A percentile compares a stretch with the other conserved stretches of the same genome.
Evolutionary conservation across 805 yeast species (phyloP).

Genomic region (Wickerhamomyces mucosus): DNA sequence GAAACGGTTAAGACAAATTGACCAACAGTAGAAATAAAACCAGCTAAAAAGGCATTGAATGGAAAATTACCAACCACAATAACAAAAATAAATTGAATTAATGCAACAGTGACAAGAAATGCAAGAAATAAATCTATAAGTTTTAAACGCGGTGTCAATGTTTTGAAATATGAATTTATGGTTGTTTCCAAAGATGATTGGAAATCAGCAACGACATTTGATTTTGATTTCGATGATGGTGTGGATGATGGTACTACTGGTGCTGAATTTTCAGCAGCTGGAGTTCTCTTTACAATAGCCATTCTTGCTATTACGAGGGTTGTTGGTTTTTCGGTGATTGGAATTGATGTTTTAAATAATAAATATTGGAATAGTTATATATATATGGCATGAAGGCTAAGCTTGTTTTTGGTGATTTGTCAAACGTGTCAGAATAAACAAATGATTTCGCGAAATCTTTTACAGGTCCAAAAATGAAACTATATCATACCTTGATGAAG

Average conservation of each 20-base stretch:
- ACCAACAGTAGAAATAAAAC: constrained; percentile 86
- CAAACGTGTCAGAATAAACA: too few species aligned
- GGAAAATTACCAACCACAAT: constrained; percentile 82
- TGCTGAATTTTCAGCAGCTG: neutral
- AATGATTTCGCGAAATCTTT: too few species aligned
- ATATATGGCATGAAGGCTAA: too few species aligned
- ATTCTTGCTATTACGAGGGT: too few species aligned
- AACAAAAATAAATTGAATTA: constrained; percentile 71
- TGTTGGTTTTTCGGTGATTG: too few species aligned
- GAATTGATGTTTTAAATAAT: too few species aligned
- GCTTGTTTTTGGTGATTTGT: too few species aligned
- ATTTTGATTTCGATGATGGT: constrained; percentile 2
- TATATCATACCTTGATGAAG: too few species aligned
- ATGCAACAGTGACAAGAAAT: constrained; percentile 67
- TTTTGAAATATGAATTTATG: constrained; percentile 23
- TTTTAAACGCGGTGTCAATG: constrained; percentile 36
- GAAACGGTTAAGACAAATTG: constrained; percentile 87
- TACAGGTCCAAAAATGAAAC: too few species aligned
- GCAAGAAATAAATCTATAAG: constrained; percentile 71
- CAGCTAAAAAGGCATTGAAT: constrained; percentile 92
- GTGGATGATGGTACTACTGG: constrained; percentile 1
- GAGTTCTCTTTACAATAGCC: neutral
- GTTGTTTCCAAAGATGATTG: constrained; percentile 22
- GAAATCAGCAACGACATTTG: constrained; percentile 20
- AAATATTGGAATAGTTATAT: too few species aligned